Percentiles rank a stretch among this genome's conserved stretches.
phyloP scores from a whole-genome alignment of 2,329 filamentous ascomycete species.

The Aureobasidium musti region DNA sequence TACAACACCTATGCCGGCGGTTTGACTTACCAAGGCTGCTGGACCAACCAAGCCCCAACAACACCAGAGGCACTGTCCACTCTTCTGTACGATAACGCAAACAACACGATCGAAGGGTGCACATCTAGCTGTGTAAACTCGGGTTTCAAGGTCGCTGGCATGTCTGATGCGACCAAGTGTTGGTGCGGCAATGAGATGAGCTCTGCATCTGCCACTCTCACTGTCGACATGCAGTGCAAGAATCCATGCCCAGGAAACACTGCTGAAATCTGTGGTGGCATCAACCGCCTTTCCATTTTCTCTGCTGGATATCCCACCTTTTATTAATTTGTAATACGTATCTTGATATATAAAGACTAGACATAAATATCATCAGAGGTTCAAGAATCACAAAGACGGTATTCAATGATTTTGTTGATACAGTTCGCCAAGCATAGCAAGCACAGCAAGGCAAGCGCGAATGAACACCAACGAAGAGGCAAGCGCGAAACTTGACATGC shows the following conservation, averaged over 20 bases:
- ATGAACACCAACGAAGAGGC: not conserved
- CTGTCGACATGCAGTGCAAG: constrained; percentile 41
- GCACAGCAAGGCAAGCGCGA: too few species aligned
- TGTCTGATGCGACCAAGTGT: constrained; percentile 25
- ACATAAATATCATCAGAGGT: not conserved
- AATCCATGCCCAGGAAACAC: constrained; percentile 40
- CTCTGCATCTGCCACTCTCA: constrained; percentile 31
- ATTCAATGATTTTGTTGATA: not conserved
- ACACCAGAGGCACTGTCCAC: constrained; percentile 35
- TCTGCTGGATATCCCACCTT: constrained; percentile 35
- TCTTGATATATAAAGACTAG: not conserved
- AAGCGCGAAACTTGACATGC: not conserved
- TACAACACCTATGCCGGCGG: constrained; percentile 42
- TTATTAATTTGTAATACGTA: not conserved
- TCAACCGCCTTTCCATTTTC: constrained; percentile 40
- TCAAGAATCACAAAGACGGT: not conserved
- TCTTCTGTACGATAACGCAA: constrained; percentile 35
- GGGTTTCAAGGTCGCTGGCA: constrained; percentile 33
- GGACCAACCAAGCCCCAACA: constrained; percentile 36
- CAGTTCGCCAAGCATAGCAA: not conserved
- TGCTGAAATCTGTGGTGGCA: constrained; percentile 39
- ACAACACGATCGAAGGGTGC: constrained; percentile 41
- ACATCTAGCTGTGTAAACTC: constrained; percentile 37
- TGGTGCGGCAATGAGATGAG: constrained; percentile 28
- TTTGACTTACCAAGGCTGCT: constrained; percentile 45